A percentile compares a stretch with the other conserved stretches of the same genome.
Conservation (phyloP, 1,284 basidiomycete genomes). For the Chalciporus sp. region DNA sequence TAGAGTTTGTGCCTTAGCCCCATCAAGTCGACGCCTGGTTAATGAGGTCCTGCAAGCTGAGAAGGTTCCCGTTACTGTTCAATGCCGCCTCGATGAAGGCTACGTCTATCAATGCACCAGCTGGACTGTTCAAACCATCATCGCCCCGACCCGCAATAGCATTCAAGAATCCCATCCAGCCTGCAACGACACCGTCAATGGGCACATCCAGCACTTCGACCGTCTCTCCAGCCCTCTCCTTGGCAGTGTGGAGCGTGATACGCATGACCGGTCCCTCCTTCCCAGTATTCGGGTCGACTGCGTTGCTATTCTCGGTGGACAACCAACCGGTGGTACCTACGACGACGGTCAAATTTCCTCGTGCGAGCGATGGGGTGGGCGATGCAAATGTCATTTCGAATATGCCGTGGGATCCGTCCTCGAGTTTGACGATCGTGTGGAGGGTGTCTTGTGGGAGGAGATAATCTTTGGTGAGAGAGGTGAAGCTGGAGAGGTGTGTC, state of each 20-base stretch:
- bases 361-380: neutral
- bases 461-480: neutral
- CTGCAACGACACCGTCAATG: conserved; percentile 37
- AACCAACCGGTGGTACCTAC: neutral
- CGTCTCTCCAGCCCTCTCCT: too few species aligned
- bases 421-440: neutral
- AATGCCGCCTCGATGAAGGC: neutral
- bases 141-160: conserved; percentile 30
- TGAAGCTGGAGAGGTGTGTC: neutral
- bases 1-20: neutral
- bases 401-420: neutral
- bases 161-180: conserved; percentile 39
- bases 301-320: neutral
- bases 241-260: neutral
- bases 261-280: neutral
- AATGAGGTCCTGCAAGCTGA: neutral
- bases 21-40: neutral
- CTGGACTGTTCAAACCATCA: conserved; percentile 26
- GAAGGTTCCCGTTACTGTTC: neutral
- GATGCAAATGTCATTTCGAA: neutral
- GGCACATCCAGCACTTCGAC: conserved; percentile 23
- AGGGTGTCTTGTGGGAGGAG: neutral
- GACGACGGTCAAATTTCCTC: neutral
- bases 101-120: neutral
- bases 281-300: neutral